phyloP scores from a whole-genome alignment of 169 alveolate genomes.

The Plasmodium falciparum region DNA sequence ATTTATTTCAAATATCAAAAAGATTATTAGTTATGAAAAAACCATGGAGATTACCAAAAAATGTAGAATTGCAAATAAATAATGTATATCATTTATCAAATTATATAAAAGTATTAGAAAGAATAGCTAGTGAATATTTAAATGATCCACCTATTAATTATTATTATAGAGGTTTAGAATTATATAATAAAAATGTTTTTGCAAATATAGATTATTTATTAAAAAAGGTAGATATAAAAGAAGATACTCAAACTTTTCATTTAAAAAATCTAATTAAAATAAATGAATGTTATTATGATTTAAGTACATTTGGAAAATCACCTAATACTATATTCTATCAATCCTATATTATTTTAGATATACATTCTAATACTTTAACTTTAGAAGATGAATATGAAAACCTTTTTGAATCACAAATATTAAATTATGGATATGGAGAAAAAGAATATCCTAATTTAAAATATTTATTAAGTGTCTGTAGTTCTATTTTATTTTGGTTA shows the following conservation, averaged over 20 bases:
- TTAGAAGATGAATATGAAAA: slow-evolving; percentile 79
- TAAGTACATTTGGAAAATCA: slow-evolving; percentile 80
- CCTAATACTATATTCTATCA: slow-evolving; percentile 80
- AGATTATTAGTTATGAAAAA: slow-evolving; percentile 84
- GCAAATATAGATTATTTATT: slow-evolving; percentile 77
- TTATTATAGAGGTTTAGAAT: slow-evolving; percentile 70
- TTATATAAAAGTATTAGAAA: slow-evolving; percentile 82
- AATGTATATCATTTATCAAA: slow-evolving; percentile 80
- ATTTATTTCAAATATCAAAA: slow-evolving; percentile 75
- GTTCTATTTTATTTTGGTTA: slow-evolving; percentile 83
- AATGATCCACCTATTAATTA: slow-evolving; percentile 71
- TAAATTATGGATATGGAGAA: slow-evolving; percentile 80
- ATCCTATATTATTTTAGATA: slow-evolving; percentile 83
- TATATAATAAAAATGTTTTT: slow-evolving; percentile 73
- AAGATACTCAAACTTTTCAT: slow-evolving; percentile 23
- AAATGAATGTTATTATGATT: slow-evolving; percentile 80
- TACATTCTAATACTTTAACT: slow-evolving; percentile 76
- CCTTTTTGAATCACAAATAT: slow-evolving; percentile 81
- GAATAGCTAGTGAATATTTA: slow-evolving; percentile 78
- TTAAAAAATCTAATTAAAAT: slow-evolving; percentile 65
- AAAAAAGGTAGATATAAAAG: slow-evolving; percentile 73
- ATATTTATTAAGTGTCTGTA: slow-evolving; percentile 79
- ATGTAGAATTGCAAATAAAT: slow-evolving; percentile 82
- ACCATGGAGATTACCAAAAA: slow-evolving; percentile 87
- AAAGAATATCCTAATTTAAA: slow-evolving; percentile 82